phyloP scores from a whole-genome alignment of 2,329 filamentous ascomycete species.

The Ophiostoma tasmaniense region DNA sequence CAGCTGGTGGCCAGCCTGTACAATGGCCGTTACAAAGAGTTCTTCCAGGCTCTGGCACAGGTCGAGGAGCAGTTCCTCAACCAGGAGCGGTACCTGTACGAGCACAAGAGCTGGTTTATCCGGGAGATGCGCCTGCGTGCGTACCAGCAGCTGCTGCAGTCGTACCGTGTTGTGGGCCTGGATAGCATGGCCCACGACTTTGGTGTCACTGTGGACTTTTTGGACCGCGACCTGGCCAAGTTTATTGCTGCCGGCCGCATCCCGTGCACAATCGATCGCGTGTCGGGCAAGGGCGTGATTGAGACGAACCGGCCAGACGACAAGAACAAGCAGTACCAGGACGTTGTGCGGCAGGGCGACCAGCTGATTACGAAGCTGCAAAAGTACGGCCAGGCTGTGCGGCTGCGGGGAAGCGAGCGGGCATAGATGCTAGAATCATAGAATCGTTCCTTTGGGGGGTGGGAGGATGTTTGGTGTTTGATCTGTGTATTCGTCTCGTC shows the following conservation, averaged over 20 bases:
- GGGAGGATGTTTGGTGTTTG: background rate
- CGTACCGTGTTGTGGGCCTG: conserved; percentile 92
- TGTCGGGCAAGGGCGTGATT: conserved; percentile 91
- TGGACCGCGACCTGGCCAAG: conserved; percentile 90
- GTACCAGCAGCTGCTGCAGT: conserved; percentile 95
- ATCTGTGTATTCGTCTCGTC: background rate
- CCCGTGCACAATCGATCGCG: conserved; percentile 93
- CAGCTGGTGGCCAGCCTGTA: conserved; percentile 87
- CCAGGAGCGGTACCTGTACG: conserved; percentile 88
- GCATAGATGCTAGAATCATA: conserved; percentile 42
- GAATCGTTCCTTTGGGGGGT: background rate
- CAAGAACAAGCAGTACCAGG: conserved; percentile 99
- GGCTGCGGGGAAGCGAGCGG: conserved; percentile 87
- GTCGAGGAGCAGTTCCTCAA: conserved; percentile 93
- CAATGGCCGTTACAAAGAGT: conserved; percentile 84
- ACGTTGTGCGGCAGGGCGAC: conserved; percentile 95
- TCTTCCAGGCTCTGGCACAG: conserved; percentile 80
- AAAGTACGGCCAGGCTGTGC: conserved; percentile 96
- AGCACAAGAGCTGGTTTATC: conserved; percentile 96
- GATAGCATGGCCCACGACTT: conserved; percentile 97
- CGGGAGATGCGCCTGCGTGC: conserved; percentile 95
- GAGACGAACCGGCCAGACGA: conserved; percentile 96
- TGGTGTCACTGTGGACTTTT: conserved; percentile 90
- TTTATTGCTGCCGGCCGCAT: conserved; percentile 95
- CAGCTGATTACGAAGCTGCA: conserved; percentile 97